phyloP scores from a whole-genome alignment of 2,329 filamentous ascomycete species.

The Lasiodiplodia theobromae region DNA sequence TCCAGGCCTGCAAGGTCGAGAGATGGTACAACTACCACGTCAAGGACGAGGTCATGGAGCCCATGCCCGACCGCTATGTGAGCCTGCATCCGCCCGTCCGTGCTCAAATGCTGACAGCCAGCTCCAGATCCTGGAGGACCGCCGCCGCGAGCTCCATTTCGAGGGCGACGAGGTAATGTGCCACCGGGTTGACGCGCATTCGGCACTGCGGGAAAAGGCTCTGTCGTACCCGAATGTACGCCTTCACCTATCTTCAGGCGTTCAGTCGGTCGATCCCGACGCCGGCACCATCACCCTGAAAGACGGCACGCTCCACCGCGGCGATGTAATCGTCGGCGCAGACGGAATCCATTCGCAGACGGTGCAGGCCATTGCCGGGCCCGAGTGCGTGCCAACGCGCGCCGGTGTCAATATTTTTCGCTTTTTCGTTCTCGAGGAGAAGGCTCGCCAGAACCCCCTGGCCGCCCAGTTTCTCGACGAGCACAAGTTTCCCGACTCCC shows the following conservation, averaged over 20 bases:
- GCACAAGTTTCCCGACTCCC: background rate
- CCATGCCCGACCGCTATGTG: constrained; percentile 5
- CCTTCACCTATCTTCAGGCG: constrained; percentile 14
- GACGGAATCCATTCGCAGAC: constrained; percentile 26
- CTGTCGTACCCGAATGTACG: constrained; percentile 18
- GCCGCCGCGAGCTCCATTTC: constrained; percentile 21
- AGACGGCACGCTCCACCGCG: constrained; percentile 1
- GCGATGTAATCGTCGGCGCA: constrained; percentile 16
- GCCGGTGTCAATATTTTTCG: constrained; percentile 23
- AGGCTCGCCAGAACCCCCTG: constrained; percentile 12
- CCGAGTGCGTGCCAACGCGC: constrained; percentile 16
- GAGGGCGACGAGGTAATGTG: constrained; percentile 24
- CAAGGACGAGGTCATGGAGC: background rate
- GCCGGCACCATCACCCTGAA: constrained; percentile 15
- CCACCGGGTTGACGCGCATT: constrained; percentile 21
- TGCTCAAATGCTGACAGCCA: background rate
- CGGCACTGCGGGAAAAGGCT: constrained; percentile 3
- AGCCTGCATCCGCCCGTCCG: background rate
- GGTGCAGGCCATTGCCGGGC: constrained; percentile 18
- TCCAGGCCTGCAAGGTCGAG: constrained; percentile 30
- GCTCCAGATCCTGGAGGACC: background rate
- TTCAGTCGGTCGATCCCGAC: constrained; percentile 14
- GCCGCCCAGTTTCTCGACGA: constrained; percentile 17
- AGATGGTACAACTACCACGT: constrained; percentile 25
- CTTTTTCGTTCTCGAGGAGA: constrained; percentile 14